Base-by-base conservation (phyloP, 2,329 filamentous ascomycete genomes). In the Aspergillus pseudoglaucus region DNA sequence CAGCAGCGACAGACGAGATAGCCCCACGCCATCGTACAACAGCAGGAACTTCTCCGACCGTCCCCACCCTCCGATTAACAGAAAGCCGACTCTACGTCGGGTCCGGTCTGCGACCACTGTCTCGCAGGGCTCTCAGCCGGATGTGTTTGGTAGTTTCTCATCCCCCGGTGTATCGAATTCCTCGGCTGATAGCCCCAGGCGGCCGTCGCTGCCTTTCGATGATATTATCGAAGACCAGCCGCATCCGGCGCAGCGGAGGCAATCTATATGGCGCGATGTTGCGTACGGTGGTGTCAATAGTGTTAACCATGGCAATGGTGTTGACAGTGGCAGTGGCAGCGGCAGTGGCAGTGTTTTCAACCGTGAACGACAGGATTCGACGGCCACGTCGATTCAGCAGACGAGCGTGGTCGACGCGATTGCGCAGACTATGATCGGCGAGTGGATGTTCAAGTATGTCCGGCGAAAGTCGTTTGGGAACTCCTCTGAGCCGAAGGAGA, bases 381-480 rank as follows among this genome's bases (percentile, higher is more conserved):
- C 77, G 47, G 77, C 74, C 38, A 83, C 77, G 56, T 72, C 75
- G 9, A 77, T 81, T 25, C 84, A 89, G 56, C 81, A 84, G 39
- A 85, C 85, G 0, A 86, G 83, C 40, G 88, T 97, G 12, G 91
- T 98, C 5, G 93, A 97, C 71, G 90, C 93, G 3, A 97, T 98
- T 67, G 90, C 93, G 1, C 90, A 95, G 63, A 94, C 91, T 0
- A 98, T 98, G 93, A 89, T 98, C 25, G 93, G 93, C 33, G 93
- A 97, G 51, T 72, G 67, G 71, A 74, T 72, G 71, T 72, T 65
- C 64, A 76, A 75, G 53, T 75, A 75, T 51, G 68, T 76, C 23
- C 64, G 64, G 48, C 65, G 65, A 52, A 82, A 91, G 55, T 94
- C 91, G 0, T 97, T 98, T 64, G 89, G 89, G 63, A 89, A 88